Percentiles rank a stretch among this genome's conserved stretches.
These are phyloP conservation scores for Schwanniomyces occidentalis DNA, from an alignment of 805 yeast genomes.

Conservation along the genomic window DNA sequence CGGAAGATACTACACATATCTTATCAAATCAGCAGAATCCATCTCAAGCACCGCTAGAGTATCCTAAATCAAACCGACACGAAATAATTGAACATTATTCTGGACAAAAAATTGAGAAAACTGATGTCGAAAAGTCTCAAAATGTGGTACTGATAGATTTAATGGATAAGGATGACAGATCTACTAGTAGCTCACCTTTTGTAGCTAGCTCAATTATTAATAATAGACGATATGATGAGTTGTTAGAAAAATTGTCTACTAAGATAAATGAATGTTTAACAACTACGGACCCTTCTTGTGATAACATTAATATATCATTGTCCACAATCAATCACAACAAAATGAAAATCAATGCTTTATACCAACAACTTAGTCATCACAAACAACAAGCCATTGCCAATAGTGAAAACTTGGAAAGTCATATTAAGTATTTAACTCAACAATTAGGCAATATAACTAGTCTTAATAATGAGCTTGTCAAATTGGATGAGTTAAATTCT, in stretches of 20 bases:
- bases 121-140: too few relatives aligned
- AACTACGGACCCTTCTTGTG: not conserved
- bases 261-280: constrained; percentile 12
- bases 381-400: constrained; percentile 38
- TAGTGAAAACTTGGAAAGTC: constrained; percentile 28
- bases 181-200: not conserved
- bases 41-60: too few relatives aligned
- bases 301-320: constrained; percentile 12
- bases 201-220: not conserved
- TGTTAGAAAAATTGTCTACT: constrained; percentile 15
- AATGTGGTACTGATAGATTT: too few relatives aligned
- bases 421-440: constrained; percentile 25
- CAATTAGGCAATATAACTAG: constrained; percentile 22
- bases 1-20: too few relatives aligned
- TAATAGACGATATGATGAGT: not conserved
- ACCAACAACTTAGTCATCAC: constrained; percentile 35
- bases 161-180: constrained; percentile 18
- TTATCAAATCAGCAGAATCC: too few relatives aligned
- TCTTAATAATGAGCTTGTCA: constrained; percentile 26
- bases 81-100: too few relatives aligned
- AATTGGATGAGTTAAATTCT: constrained; percentile 25
- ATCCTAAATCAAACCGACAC: too few relatives aligned
- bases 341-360: constrained; percentile 26
- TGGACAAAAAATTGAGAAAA: too few relatives aligned
- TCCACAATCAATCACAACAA: constrained; percentile 13